Base-by-base conservation (phyloP, 1,284 basidiomycete genomes). In the Malassezia yamatoensis region DNA sequence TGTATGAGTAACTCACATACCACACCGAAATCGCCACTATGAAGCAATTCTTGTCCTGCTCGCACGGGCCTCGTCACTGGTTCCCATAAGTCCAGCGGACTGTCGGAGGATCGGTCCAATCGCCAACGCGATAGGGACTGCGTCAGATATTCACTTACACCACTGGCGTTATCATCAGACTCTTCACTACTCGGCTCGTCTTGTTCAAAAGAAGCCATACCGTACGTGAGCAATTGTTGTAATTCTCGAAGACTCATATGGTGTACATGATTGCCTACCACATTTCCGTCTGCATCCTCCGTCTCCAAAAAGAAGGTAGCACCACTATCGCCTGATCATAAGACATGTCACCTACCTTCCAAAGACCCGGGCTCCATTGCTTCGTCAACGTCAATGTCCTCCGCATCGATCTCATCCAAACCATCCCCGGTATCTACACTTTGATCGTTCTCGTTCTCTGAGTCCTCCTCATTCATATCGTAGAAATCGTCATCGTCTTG, bases 1-100 rank as follows among this genome's bases (percentile, higher is more conserved):
- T 45, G 43, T 2, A 12, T 45, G 13, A 20, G 43, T 18, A 13
- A 9, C 5, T 8, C 43, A 24, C 43, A 16, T 47, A 37, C 33
- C 15, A 47, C 37, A 24, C 91, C 90, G 76, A 94, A 96, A 52
- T 94, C 88, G 45, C 91, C 91, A 57, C 83, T 80, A 60, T 81
- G 80, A 5, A 88, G 79, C 8, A 96, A 79, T 45, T 83, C 80
- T 8, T 84, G 71, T 0, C 91, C 91, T 10, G 78, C 80, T 40
- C 82, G 73, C 71, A 87, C 81, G 1, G 90, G 87, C 58, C 85
- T 80, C 2, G 75, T 82, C 41, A 64, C 50, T 24, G 66, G 53
- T 5, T 69, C 64, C 69, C 69, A 71, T 41, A 66, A 66, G 38
- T 65, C 65, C 54, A 45, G 53, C 50, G 34, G 40, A 33, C 11